phyloP scores from a whole-genome alignment of 2,329 filamentous ascomycete genomes.

The Didymella arachidicola region DNA sequence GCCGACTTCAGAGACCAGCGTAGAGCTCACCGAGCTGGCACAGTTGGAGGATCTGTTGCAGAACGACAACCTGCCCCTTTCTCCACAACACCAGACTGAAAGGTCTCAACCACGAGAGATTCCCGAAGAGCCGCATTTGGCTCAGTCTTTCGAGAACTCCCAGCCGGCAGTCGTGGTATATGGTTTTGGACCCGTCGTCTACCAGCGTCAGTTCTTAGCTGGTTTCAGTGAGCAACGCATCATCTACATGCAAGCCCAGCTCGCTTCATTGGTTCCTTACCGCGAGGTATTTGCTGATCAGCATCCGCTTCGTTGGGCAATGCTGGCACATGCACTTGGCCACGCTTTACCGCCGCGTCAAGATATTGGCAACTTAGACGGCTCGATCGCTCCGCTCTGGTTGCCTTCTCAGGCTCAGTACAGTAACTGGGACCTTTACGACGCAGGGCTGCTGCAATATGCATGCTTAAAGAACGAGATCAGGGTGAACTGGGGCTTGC shows the following conservation, averaged over 20 bases:
- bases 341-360: neutral
- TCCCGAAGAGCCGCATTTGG: neutral
- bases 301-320: neutral
- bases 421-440: neutral
- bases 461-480: neutral
- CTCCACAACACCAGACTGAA: too few relatives aligned
- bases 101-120: neutral
- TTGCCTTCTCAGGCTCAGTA: neutral
- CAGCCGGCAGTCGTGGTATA: too few relatives aligned
- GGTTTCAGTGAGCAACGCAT: neutral
- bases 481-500: neutral
- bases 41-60: too few relatives aligned
- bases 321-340: neutral
- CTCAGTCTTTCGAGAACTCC: too few relatives aligned
- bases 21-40: too few relatives aligned
- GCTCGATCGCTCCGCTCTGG: neutral
- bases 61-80: too few relatives aligned
- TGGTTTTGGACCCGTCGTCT: too few relatives aligned
- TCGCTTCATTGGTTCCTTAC: neutral
- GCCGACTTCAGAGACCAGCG: too few relatives aligned
- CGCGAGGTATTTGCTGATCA: neutral
- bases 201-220: neutral
- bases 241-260: neutral
- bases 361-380: neutral
- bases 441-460: neutral